These are phyloP conservation scores for Pavlovales sp. DNA, from an alignment of 208 protist genomes.

Conservation along the genomic window DNA sequence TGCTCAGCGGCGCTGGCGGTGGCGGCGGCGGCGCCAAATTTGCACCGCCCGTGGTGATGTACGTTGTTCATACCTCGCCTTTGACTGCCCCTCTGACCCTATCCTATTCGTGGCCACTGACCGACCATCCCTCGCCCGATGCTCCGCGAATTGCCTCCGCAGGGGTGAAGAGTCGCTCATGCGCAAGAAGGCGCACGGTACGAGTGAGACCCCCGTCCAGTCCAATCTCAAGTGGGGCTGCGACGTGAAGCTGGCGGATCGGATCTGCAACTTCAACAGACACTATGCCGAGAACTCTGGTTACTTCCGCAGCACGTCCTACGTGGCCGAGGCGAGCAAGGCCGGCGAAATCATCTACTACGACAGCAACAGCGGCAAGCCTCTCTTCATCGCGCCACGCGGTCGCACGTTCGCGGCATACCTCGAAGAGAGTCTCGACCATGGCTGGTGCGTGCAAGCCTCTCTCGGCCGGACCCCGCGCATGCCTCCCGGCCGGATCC, in stretches of 20 bases:
- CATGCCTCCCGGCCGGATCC: too few species aligned
- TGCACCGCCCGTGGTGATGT: too few species aligned
- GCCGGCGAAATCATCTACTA: constrained; percentile 32
- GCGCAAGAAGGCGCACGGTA: constrained; percentile 28
- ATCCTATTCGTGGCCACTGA: too few species aligned
- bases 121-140: too few species aligned
- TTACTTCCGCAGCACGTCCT: constrained; percentile 10
- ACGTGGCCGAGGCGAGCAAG: constrained; percentile 3
- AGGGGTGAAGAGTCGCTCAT: constrained; percentile 34
- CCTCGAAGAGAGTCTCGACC: constrained; percentile 20
- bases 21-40: too few species aligned
- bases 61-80: too few species aligned
- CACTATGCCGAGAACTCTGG: constrained; percentile 48
- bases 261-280: constrained; percentile 53
- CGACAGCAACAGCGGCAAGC: constrained; percentile 50
- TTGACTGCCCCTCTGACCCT: too few species aligned
- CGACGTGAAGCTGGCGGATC: constrained; percentile 23
- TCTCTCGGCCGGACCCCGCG: too few species aligned
- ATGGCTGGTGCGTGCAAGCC: constrained; percentile 54
- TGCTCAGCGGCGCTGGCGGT: too few species aligned
- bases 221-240: constrained; percentile 11
- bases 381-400: constrained; percentile 52
- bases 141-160: too few species aligned
- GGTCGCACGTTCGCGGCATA: constrained; percentile 47
- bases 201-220: constrained; percentile 23